Percentiles rank a stretch among this genome's conserved stretches.
Evolutionary conservation across 2,329 filamentous ascomycete species (phyloP).

Genomic region (Ophiostoma sp.): DNA sequence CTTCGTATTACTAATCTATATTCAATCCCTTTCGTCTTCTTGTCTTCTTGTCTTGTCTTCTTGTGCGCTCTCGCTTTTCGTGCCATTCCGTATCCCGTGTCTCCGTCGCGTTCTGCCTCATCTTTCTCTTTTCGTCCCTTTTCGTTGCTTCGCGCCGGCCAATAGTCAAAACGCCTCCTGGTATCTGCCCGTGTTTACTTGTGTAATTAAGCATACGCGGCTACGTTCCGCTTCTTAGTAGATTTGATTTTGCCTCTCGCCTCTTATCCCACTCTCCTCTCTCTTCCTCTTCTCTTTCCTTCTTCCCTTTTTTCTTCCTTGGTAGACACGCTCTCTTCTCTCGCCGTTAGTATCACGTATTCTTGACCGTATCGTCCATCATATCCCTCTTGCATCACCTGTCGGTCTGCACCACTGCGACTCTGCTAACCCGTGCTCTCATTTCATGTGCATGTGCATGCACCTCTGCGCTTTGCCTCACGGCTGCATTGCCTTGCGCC

Average conservation of each 20-base stretch:
- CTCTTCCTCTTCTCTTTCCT: slow-evolving; percentile 1
- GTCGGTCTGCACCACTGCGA: background rate
- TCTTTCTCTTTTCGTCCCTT: too few species aligned
- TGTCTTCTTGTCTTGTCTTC: background rate
- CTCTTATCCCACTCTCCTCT: background rate
- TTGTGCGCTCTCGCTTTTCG: too few species aligned
- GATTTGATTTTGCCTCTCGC: background rate
- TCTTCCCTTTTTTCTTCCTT: background rate
- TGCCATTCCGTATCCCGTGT: too few species aligned
- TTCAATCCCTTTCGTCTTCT: too few species aligned
- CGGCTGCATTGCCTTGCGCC: background rate
- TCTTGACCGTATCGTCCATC: background rate
- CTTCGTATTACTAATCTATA: background rate
- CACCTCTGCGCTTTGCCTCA: background rate
- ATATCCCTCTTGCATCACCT: background rate
- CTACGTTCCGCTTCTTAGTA: too few species aligned
- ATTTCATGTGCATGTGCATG: slow-evolving; percentile 7
- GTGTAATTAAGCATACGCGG: too few species aligned
- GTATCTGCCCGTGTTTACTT: too few species aligned
- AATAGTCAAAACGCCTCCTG: too few species aligned
- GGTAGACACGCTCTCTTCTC: too few species aligned
- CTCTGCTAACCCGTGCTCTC: slow-evolving; percentile 2
- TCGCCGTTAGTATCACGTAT: too few species aligned
- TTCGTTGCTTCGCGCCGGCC: too few species aligned
- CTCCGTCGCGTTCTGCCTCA: too few species aligned